Evolutionary conservation across 129 eudicot genomes (phyloP), one percentile per base, ranked within the genome.

Genomic region (Artemisia argyi): DNA sequence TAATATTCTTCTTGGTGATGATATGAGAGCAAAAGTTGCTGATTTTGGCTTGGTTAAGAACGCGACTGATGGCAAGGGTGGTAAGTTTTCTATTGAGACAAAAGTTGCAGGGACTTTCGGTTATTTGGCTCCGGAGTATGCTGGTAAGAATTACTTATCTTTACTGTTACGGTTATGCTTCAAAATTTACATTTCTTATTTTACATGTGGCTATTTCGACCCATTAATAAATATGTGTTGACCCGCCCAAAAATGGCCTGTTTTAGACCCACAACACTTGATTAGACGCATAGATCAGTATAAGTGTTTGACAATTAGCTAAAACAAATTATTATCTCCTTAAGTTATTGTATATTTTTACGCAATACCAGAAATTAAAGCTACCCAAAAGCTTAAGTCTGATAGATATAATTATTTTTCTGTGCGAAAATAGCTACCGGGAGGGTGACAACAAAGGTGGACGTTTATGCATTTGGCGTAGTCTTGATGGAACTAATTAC

Each of bases 101-200:
- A 76, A 75, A 57, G 73, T 87, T 44, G 92, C 92, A 1, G 92
- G 92, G 32, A 87, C 92, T n/a, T 87, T 87, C n/a, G 92, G 92
- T 26, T 87, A 87, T 74, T 82, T 87, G 32, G 92, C 92, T 5
- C 92, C 89, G 1, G 92, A 87, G 58, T 81, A 87, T 66, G 92
- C 92, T 8, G 76, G 92, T 87, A 24, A 64, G 53, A 64, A 16
- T 19, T 64, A 17, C n/a, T 52, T 0, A 17, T 30, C 53, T 61
- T 61, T 44, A 30, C 53, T 42, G 42, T 35, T 64, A 35, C 51
- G 3, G 14, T 15, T 12, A 10, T 28, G 66, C 44, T 42, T 39
- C n/a, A 7, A 50, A 49, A 8, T 4, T 42, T 64, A 64, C 69
- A 42, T 16, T 11, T 64, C n/a, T 64, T 64, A 42, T 64, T 64